Evolutionary conservation across 2,329 filamentous ascomycete genomes (phyloP), one percentile per base, ranked within the genome.

Genomic region (Nannizzia gypsea): DNA sequence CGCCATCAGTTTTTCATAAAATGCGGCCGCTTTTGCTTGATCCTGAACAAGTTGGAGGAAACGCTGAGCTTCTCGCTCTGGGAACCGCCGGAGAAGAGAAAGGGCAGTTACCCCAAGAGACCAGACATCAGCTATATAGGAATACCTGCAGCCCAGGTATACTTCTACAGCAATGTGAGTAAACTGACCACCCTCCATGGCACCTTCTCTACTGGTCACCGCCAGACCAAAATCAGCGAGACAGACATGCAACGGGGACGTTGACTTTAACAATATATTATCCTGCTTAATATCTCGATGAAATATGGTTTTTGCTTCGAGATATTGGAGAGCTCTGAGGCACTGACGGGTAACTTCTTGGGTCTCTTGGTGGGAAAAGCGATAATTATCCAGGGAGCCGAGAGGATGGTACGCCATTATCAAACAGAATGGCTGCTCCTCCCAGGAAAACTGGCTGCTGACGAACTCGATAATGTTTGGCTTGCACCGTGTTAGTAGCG

Each of bases 321-420:
- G 22, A 22, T 60, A 60, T 50, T 44, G 24, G 17, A 58, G 20
- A 6, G 52, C 59, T 22, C 34, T 44, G 34, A 61, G 59, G 38
- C 40, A 46, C 26, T 61, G 59, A 6, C 26, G 46, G 5, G 58
- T 17, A 34, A 57, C 20, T 31, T 38, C 26, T 6, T 55, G 42
- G 6, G 50, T 8, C 2, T 63, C 82, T 76, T 1, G 77, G 71
- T 60, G 81, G 78, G 56, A 24, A 34, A 6, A 67, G 62, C 26
- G 13, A 4, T 20, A 22, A 13, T 52, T 15, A 4, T 34, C 31
- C 50, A 58, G 34, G 17, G 17, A 54, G 13, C 59, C 59, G 48
- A 54, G 28, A 3, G 42, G 56, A 24, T 58, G 46, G 56, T 61
- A 61, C 9, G 50, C 56, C 59, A 58, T 61, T 0, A 61, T 38